Conservation (phyloP, 495 filamentous ascomycete species). For the Pseudomonodictys pantanalensis region DNA sequence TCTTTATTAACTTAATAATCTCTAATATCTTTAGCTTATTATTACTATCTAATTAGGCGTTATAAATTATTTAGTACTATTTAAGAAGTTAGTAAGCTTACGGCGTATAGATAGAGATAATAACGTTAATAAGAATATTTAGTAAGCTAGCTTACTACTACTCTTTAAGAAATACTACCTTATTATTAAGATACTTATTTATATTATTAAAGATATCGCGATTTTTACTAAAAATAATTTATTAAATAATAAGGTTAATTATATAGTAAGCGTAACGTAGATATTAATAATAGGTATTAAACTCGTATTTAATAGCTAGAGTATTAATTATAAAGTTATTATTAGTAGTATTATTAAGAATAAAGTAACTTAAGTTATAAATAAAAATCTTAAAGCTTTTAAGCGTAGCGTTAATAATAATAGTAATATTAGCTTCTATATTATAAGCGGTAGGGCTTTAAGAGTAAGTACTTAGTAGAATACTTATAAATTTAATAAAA, state of each 20-base stretch:
- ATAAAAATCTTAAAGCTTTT: neutral
- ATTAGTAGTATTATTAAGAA: conserved; percentile 8
- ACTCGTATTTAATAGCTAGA: neutral
- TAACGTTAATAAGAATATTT: conserved; percentile 4
- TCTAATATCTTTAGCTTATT: neutral
- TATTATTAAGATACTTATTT: neutral
- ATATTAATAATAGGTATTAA: neutral
- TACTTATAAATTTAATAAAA: too few relatives aligned
- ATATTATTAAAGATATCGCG: neutral
- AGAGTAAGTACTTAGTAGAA: too few relatives aligned
- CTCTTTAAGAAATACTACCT: neutral
- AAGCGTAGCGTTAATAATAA: neutral
- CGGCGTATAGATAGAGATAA: conserved; percentile 3
- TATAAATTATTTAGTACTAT: neutral
- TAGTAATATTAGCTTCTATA: conserved; percentile 1
- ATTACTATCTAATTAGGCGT: neutral
- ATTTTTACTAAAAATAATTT: conserved; percentile 5
- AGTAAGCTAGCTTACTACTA: neutral
- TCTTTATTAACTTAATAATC: conserved; percentile 4
- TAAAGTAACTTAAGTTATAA: conserved; percentile 6
- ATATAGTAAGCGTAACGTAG: conserved; percentile 10
- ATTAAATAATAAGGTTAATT: conserved; percentile 4
- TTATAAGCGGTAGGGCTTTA: too few relatives aligned
- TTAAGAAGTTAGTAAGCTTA: neutral
- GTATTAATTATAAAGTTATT: neutral